A percentile compares a stretch with the other conserved stretches of the same genome.
Conservation (phyloP, 257 asterid species). For the Primulina tabacum region DNA sequence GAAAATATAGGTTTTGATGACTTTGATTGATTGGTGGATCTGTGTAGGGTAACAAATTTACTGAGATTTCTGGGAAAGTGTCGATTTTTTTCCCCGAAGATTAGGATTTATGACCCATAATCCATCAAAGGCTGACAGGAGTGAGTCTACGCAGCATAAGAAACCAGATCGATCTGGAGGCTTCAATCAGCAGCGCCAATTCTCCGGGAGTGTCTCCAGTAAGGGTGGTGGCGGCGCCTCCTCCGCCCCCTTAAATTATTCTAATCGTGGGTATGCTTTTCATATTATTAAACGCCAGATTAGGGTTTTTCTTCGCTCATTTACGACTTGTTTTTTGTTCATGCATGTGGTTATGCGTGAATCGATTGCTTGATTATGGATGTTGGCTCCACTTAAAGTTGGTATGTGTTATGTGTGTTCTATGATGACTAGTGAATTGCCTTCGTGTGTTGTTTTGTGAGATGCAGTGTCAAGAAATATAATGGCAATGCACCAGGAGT, state of each 20-base stretch:
- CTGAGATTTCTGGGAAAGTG: constrained; percentile 24
- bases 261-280: constrained; percentile 31
- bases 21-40: constrained; percentile 57
- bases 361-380: constrained; percentile 7
- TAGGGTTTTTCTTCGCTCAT: constrained; percentile 7
- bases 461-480: constrained; percentile 54
- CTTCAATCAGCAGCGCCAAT: constrained; percentile 48
- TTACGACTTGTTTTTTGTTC: constrained; percentile 10
- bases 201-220: constrained; percentile 30
- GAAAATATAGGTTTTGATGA: constrained; percentile 22
- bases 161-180: constrained; percentile 49
- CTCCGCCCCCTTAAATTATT: constrained; percentile 27
- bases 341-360: background rate
- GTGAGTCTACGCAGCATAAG: constrained; percentile 44
- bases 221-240: constrained; percentile 50
- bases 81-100: constrained; percentile 24
- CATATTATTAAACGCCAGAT: constrained; percentile 4
- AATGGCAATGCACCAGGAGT: constrained; percentile 57
- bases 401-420: constrained; percentile 15
- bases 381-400: constrained; percentile 24
- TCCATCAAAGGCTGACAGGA: constrained; percentile 54
- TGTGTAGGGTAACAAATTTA: constrained; percentile 15
- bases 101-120: constrained; percentile 58
- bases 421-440: constrained; percentile 4
- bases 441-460: constrained; percentile 17